phyloP scores from a whole-genome alignment of 371 early-diverging fungal genomes.

The Mucor velutinosus region DNA sequence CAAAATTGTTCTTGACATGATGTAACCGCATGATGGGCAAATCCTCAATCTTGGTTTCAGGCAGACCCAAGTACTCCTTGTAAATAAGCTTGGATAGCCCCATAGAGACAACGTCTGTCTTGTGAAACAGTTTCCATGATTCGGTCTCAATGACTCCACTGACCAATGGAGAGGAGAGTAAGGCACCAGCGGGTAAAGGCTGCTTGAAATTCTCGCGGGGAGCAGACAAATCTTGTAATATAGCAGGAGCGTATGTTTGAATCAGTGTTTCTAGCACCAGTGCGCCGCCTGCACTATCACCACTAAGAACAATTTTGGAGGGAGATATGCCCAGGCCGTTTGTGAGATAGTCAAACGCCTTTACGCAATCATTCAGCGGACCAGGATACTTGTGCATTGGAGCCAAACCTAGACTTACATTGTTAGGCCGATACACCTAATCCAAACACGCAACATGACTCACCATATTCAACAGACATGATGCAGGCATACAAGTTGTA shows the following conservation, averaged over 20 bases:
- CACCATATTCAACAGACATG: conserved; percentile 58
- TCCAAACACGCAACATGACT: background rate
- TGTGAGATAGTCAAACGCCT: conserved; percentile 50
- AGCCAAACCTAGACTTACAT: conserved; percentile 29
- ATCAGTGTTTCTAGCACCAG: conserved; percentile 35
- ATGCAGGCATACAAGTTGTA: conserved; percentile 54
- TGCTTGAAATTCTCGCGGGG: conserved; percentile 26
- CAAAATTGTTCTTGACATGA: conserved; percentile 24
- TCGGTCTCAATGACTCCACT: conserved; percentile 27
- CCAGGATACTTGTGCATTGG: conserved; percentile 49
- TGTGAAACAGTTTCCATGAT: conserved; percentile 34
- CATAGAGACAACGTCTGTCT: conserved; percentile 30
- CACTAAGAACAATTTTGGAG: conserved; percentile 37
- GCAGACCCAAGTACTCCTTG: conserved; percentile 37
- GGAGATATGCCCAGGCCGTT: conserved; percentile 35
- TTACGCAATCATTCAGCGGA: conserved; percentile 47
- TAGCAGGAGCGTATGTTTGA: conserved; percentile 29
- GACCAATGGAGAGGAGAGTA: conserved; percentile 38
- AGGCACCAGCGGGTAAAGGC: conserved; percentile 36
- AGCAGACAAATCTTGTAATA: conserved; percentile 19
- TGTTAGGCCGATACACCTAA: background rate
- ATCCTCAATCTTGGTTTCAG: conserved; percentile 24
- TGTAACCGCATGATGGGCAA: conserved; percentile 30
- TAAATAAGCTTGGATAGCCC: conserved; percentile 28
- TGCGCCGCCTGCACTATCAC: conserved; percentile 45